Conservation (phyloP, 2,329 filamentous ascomycete genomes). For the Gliomastix tumulicola region DNA sequence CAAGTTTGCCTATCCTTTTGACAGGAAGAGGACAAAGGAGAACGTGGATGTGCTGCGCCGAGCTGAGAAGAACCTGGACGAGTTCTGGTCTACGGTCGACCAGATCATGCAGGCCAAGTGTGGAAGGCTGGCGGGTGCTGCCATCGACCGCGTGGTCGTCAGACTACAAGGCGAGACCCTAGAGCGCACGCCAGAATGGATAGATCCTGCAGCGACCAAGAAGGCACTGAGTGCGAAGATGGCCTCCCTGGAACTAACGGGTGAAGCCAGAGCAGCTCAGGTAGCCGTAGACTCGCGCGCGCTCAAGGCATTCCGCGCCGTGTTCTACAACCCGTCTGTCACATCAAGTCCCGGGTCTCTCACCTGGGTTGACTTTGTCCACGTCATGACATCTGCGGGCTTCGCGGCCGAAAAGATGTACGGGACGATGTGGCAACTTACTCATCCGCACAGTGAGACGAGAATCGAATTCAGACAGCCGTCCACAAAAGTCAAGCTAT, state of each 20-base stretch:
- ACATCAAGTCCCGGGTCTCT: slow-evolving; percentile 31
- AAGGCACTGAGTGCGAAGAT: neutral
- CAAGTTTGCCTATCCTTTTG: slow-evolving; percentile 45
- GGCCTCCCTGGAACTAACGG: neutral
- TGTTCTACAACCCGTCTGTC: slow-evolving; percentile 31
- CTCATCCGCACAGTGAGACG: no score
- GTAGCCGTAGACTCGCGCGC: slow-evolving; percentile 18
- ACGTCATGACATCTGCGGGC: slow-evolving; percentile 41
- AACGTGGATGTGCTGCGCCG: neutral
- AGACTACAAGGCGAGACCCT: neutral
- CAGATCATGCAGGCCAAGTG: neutral
- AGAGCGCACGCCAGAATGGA: neutral
- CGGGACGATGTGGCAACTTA: slow-evolving; percentile 56
- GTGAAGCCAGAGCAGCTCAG: neutral
- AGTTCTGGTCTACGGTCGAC: neutral
- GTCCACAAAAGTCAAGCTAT: no score
- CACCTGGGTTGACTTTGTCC: slow-evolving; percentile 44
- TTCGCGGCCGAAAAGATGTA: slow-evolving; percentile 50
- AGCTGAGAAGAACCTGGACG: neutral
- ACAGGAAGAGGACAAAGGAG: neutral
- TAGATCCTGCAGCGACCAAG: neutral
- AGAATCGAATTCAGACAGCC: no score
- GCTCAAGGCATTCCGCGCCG: slow-evolving; percentile 23
- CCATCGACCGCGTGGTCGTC: neutral
- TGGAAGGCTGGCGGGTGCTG: neutral